These are phyloP conservation scores for Cucumis hystrix DNA, from an alignment of 306 rosid genomes.

Conservation along the genomic window DNA sequence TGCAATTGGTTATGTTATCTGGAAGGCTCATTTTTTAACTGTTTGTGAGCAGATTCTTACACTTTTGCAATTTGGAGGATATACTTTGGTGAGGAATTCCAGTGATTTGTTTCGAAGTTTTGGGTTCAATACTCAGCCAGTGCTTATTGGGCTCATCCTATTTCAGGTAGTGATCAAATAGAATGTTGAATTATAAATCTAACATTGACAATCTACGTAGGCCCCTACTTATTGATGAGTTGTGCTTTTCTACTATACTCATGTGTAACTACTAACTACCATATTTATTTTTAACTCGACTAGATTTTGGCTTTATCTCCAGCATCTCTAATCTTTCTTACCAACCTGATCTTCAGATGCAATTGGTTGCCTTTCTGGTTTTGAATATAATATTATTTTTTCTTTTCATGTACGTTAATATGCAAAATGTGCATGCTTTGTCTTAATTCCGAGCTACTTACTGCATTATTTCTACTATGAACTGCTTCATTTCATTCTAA, in stretches of 20 bases:
- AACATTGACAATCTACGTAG: background rate
- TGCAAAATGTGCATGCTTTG: background rate
- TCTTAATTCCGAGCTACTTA: background rate
- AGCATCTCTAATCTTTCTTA: background rate
- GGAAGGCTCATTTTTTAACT: background rate
- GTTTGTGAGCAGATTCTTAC: slow-evolving; percentile 60
- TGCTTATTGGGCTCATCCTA: slow-evolving; percentile 79
- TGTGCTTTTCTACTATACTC: background rate
- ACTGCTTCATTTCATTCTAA: background rate
- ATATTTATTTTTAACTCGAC: background rate
- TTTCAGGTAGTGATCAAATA: slow-evolving; percentile 50
- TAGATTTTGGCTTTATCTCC: background rate
- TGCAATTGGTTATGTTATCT: background rate
- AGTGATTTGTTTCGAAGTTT: slow-evolving; percentile 70
- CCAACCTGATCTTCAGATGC: background rate
- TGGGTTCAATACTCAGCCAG: slow-evolving; percentile 93
- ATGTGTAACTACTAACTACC: background rate
- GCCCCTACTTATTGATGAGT: background rate
- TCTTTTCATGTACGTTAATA: background rate
- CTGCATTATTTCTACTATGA: background rate
- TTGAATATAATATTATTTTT: background rate
- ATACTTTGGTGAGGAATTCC: slow-evolving; percentile 87
- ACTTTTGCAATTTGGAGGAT: slow-evolving; percentile 93
- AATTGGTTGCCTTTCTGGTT: background rate
- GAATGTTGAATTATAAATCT: background rate